phyloP scores from a whole-genome alignment of 768 basidiomycete genomes.

The Hygrophoropsis aurantiaca region DNA sequence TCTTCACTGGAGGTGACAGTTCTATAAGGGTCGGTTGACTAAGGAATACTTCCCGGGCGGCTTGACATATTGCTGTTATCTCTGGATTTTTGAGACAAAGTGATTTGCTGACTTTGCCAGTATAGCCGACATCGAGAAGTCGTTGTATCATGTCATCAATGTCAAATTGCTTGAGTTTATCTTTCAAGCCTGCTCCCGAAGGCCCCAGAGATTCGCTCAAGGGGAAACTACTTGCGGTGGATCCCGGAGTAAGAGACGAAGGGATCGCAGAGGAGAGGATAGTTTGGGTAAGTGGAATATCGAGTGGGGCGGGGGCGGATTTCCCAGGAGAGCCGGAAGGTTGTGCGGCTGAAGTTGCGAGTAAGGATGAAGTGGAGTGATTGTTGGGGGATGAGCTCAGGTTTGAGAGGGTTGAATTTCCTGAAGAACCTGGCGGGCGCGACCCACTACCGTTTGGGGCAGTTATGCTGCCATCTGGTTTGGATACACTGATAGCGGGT shows the following conservation, averaged over 20 bases:
- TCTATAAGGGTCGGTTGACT: conserved; percentile 96
- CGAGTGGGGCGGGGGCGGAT: conserved; percentile 58
- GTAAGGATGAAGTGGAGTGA: conserved; percentile 40
- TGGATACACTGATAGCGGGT: conserved; percentile 33
- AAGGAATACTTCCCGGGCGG: conserved; percentile 94
- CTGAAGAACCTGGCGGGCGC: conserved; percentile 30
- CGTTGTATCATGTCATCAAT: conserved; percentile 98
- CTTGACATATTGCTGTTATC: conserved; percentile 91
- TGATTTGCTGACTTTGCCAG: conserved; percentile 96
- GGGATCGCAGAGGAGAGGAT: conserved; percentile 74
- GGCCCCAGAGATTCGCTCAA: conserved; percentile 35
- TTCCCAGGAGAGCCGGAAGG: conserved; percentile 24
- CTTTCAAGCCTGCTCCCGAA: conserved; percentile 45
- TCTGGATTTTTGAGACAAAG: conserved; percentile 95
- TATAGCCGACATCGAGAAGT: conserved; percentile 94
- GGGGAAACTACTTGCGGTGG: conserved; percentile 40
- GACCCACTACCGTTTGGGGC: conserved; percentile 41
- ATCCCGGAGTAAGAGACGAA: conserved; percentile 50
- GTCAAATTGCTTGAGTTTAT: conserved; percentile 74
- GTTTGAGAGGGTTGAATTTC: conserved; percentile 32
- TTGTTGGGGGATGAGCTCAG: conserved; percentile 38
- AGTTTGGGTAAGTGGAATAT: conserved; percentile 79
- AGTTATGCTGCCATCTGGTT: conserved; percentile 31
- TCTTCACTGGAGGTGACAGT: conserved; percentile 97
- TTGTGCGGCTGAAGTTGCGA: conserved; percentile 14